These are phyloP conservation scores for Neopestalotiopsis clavispora DNA, from an alignment of 2,329 filamentous ascomycete species.

Conservation along the genomic window DNA sequence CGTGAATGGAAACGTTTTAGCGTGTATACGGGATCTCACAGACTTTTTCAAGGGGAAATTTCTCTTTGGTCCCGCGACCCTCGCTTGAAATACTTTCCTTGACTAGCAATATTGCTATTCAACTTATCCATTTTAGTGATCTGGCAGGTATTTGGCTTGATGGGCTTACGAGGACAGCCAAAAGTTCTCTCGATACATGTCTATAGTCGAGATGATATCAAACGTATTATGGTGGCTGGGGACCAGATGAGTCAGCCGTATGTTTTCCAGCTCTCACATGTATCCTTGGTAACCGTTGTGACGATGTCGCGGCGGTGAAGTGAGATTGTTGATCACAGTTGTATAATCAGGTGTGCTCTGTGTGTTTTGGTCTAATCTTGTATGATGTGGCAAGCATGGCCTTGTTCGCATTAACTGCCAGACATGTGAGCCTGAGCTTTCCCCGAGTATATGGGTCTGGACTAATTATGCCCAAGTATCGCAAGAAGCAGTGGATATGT, in stretches of 20 bases:
- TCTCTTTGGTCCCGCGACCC: too few relatives aligned
- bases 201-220: neutral
- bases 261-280: neutral
- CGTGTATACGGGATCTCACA: too few relatives aligned
- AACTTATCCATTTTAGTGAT: too few relatives aligned
- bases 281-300: neutral
- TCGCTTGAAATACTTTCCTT: too few relatives aligned
- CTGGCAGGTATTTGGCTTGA: too few relatives aligned
- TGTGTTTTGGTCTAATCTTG: neutral
- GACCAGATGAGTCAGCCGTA: neutral
- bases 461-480: neutral
- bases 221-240: neutral
- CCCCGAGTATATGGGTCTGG: neutral
- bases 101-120: too few relatives aligned
- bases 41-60: too few relatives aligned
- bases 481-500: neutral
- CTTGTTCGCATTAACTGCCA: neutral
- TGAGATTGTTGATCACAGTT: neutral
- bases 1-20: too few relatives aligned
- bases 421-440: neutral
- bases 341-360: neutral
- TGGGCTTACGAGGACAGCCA: too few relatives aligned
- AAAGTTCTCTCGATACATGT: too few relatives aligned
- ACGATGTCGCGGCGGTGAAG: neutral
- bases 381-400: neutral